Evolutionary conservation across 306 rosid genomes (phyloP).

Genomic region (Cicer bijugum): DNA sequence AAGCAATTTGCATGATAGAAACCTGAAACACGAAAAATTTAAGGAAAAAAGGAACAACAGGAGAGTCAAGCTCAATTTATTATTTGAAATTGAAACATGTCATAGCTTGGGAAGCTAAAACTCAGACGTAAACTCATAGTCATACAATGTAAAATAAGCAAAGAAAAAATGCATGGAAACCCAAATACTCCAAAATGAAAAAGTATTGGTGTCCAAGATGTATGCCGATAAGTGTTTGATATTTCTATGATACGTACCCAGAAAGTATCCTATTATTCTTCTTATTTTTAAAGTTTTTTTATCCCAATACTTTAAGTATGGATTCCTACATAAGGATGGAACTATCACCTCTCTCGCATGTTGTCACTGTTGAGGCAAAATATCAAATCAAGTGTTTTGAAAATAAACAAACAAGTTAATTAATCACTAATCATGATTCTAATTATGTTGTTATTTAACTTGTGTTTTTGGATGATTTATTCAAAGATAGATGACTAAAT

Average conservation of each 20-base stretch:
- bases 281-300: background rate
- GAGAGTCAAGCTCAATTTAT: constrained; percentile 32
- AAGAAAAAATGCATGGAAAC: constrained; percentile 29
- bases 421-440: too few relatives aligned
- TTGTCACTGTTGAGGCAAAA: background rate
- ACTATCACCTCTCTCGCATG: background rate
- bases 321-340: background rate
- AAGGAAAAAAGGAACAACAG: constrained; percentile 24
- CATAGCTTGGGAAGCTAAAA: constrained; percentile 10
- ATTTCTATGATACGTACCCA: background rate
- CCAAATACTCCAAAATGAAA: background rate
- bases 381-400: too few relatives aligned
- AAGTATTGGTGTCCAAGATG: background rate
- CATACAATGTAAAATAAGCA: constrained; percentile 14
- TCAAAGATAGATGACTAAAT: too few relatives aligned
- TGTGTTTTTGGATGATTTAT: too few relatives aligned
- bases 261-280: background rate
- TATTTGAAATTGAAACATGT: constrained; percentile 29
- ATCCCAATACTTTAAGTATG: constrained; percentile 3
- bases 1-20: constrained; percentile 94
- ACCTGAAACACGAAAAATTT: constrained; percentile 65
- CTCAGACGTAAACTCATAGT: constrained; percentile 16
- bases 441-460: too few relatives aligned
- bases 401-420: too few relatives aligned
- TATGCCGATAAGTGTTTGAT: background rate